These are phyloP conservation scores for Jaltomata sinuosa DNA, from an alignment of 257 asterid genomes.

Conservation along the genomic window DNA sequence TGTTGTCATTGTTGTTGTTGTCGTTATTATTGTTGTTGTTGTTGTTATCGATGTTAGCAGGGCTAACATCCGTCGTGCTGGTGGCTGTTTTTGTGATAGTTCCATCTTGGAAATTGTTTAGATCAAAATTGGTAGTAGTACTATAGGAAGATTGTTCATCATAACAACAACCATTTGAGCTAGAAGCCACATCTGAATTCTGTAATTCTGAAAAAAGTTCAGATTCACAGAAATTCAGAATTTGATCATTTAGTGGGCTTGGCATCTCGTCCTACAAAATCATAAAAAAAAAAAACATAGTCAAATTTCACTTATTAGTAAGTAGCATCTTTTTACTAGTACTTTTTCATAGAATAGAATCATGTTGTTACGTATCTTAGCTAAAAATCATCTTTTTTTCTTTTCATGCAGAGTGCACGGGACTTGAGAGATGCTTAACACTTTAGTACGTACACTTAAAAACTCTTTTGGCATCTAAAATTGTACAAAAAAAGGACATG, in stretches of 20 bases:
- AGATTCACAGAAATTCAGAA: constrained; percentile 67
- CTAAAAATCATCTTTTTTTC: neutral
- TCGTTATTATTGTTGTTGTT: neutral
- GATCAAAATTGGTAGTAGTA: constrained; percentile 21
- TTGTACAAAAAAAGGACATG: neutral
- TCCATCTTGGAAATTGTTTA: constrained; percentile 15
- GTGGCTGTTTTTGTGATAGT: constrained; percentile 7
- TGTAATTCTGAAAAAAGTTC: constrained; percentile 60
- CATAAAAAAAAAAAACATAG: neutral
- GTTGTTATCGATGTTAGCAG: neutral
- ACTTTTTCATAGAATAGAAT: neutral
- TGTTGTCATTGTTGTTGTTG: neutral
- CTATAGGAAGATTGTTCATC: constrained; percentile 54
- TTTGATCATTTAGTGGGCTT: constrained; percentile 58
- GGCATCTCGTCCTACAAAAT: constrained; percentile 60
- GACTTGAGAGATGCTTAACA: neutral
- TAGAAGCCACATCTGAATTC: constrained; percentile 64
- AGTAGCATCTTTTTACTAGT: neutral
- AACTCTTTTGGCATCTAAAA: neutral
- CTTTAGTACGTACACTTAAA: neutral
- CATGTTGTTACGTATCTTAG: neutral
- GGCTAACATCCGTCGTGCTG: constrained; percentile 1
- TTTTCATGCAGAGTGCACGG: neutral
- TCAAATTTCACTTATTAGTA: neutral
- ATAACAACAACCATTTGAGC: constrained; percentile 53